phyloP scores from a whole-genome alignment of 2,329 filamentous ascomycete species.

The Triangularia verruculosa region DNA sequence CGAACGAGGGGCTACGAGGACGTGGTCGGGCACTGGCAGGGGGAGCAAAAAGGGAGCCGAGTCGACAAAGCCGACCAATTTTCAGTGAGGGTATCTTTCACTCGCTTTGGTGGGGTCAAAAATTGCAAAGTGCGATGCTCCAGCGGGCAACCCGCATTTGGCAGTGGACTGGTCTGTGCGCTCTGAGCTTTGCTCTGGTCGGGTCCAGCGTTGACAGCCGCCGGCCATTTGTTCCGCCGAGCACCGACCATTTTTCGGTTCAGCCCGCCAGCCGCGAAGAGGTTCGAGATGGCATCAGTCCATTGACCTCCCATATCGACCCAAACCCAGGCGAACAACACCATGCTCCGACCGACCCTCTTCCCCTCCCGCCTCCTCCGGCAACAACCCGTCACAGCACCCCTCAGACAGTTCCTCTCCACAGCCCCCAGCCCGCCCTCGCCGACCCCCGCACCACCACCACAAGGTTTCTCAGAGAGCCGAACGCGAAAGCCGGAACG shows the following conservation, averaged over 20 bases:
- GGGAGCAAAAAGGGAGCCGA: slow-evolving; percentile 10
- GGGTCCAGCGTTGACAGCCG: background rate
- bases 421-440: slow-evolving; percentile 4
- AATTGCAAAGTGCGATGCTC: slow-evolving; percentile 27
- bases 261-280: background rate
- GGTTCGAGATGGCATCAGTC: background rate
- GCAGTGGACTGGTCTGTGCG: background rate
- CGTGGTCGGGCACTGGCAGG: slow-evolving; percentile 11
- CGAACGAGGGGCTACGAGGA: slow-evolving; percentile 14
- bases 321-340: background rate
- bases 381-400: background rate
- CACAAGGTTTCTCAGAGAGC: slow-evolving; percentile 6
- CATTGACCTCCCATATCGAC: background rate
- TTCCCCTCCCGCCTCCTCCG: slow-evolving; percentile 12
- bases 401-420: slow-evolving; percentile 10
- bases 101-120: slow-evolving; percentile 32
- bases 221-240: slow-evolving; percentile 1
- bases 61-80: slow-evolving; percentile 22
- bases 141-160: slow-evolving; percentile 4
- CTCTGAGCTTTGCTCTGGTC: background rate
- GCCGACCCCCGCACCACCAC: background rate
- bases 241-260: background rate
- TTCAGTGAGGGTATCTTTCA: slow-evolving; percentile 23
- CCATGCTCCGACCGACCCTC: slow-evolving; percentile 21
- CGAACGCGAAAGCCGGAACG: slow-evolving; percentile 4